A percentile compares a stretch with the other conserved stretches of the same genome.
Conservation (phyloP, 768 basidiomycete genomes). For the Suillus americanus region DNA sequence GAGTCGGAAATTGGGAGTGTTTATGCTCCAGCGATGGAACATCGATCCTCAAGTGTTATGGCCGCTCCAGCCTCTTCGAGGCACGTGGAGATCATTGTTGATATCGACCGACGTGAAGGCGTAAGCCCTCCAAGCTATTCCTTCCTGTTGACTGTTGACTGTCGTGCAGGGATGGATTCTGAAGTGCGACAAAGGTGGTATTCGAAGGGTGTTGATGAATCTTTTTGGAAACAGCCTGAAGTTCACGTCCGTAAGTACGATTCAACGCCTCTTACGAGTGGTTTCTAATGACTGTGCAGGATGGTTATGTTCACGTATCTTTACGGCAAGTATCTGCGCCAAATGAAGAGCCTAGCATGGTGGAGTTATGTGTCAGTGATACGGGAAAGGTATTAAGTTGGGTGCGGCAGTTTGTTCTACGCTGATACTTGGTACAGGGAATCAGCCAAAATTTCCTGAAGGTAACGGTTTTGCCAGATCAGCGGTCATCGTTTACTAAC, state of each 20-base stretch:
- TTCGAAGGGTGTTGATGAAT: conserved; percentile 92
- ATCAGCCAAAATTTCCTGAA: conserved; percentile 93
- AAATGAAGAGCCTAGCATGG: conserved; percentile 59
- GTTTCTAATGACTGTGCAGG: conserved; percentile 39
- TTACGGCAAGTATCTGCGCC: conserved; percentile 69
- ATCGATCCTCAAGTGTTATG: conserved; percentile 42
- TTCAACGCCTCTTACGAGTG: neutral
- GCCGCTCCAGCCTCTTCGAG: conserved; percentile 33
- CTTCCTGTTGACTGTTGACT: neutral
- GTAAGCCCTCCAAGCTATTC: conserved; percentile 39
- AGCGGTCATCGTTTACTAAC: conserved; percentile 3
- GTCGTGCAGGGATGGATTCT: conserved; percentile 73
- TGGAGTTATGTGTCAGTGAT: conserved; percentile 85
- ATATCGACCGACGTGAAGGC: conserved; percentile 71
- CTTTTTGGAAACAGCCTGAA: conserved; percentile 92
- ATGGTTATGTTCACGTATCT: conserved; percentile 85
- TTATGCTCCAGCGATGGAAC: conserved; percentile 71
- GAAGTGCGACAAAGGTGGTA: conserved; percentile 89
- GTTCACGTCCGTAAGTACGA: conserved; percentile 70
- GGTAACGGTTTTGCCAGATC: conserved; percentile 37
- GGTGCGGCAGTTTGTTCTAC: neutral
- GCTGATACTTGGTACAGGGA: conserved; percentile 45
- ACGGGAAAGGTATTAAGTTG: conserved; percentile 71
- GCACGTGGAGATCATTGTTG: conserved; percentile 85
- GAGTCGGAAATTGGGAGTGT: conserved; percentile 89